A percentile compares a stretch with the other conserved stretches of the same genome.
Evolutionary conservation across 2,329 filamentous ascomycete genomes (phyloP).

Genomic region (Periconia sp.): DNA sequence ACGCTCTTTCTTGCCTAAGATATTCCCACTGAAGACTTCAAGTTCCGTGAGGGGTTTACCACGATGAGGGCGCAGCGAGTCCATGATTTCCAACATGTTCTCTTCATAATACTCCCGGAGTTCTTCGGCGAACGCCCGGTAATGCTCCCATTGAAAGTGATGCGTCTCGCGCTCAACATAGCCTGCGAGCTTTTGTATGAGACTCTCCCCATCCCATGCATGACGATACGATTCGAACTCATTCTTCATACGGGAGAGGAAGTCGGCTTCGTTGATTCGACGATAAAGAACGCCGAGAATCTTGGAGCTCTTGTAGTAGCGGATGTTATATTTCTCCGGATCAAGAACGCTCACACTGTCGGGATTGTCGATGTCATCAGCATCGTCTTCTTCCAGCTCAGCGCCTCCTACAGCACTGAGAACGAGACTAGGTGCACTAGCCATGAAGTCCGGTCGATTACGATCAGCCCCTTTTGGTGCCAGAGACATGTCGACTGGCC

Average conservation of each 20-base stretch:
- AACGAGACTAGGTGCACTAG: conserved; percentile 48
- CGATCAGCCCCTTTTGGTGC: conserved; percentile 23
- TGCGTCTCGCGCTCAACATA: conserved; percentile 49
- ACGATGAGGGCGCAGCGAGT: conserved; percentile 36
- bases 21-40: conserved; percentile 62
- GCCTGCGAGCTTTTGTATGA: conserved; percentile 45
- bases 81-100: conserved; percentile 56
- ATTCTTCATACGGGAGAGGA: conserved; percentile 51
- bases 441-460: conserved; percentile 61
- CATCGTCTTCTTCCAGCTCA: conserved; percentile 28
- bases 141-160: conserved; percentile 49
- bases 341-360: conserved; percentile 44
- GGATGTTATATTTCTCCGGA: conserved; percentile 49
- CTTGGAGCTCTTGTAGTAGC: conserved; percentile 72
- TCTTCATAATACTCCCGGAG: conserved; percentile 59
- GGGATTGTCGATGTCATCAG: conserved; percentile 46
- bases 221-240: conserved; percentile 16
- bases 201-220: conserved; percentile 10
- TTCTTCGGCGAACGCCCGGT: conserved; percentile 47
- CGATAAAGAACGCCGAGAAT: conserved; percentile 74
- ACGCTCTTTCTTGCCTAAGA: conserved; percentile 58
- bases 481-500: conserved; percentile 21
- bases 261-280: conserved; percentile 72
- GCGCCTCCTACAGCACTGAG: conserved; percentile 41
- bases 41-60: conserved; percentile 38